Base-by-base conservation (phyloP, 495 filamentous ascomycete genomes). In the Usnea hakonensis region DNA sequence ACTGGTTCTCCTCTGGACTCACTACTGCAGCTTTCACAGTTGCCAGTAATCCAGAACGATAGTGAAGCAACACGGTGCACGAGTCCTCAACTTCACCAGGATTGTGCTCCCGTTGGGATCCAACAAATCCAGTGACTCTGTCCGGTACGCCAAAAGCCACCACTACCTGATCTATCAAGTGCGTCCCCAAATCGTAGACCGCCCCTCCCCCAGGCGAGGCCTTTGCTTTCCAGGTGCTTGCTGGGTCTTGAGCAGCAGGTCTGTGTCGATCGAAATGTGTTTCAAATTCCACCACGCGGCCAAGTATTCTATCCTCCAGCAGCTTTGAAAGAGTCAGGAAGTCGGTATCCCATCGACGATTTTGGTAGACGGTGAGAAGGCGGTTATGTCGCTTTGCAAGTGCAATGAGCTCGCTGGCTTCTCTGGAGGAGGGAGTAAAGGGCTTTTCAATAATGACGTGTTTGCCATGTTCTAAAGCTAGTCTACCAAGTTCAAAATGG, bases 361-460 rank as follows among this genome's bases (percentile, higher is more conserved):
- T 96, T 76, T 96, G 90, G 73, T 91, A 96, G 26, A 96, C 89
- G 52, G 87, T 89, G 38, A 96, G 72, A 50, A 85, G 68, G 61
- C 78, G 84, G 44, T 81, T 78, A 53, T 80, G 75, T 67, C 84
- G 77, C 63, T 81, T 74, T 2, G 92, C 85, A 16, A 94, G 73
- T 6, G 72, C 75, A 56, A 88, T 78, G 3, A 97, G 82, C 65
- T 85, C 77, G 43, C 85, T 77, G 13, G 90, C 90, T 75, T 97
- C 87, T 57, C 79, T 72, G 19, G 79, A 75, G 6, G 86, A 89
- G 14, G 88, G 85, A 10, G 89, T 87, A 72, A 96, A 92, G 0
- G 92, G 92, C 75, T 97, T 97, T 75, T 96, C 92, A 44, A 90
- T 85, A 32, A 96, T 78, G 28, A 95, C 79, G 71, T 96, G 84